phyloP scores from a whole-genome alignment of 768 basidiomycete genomes.

The Hericium erinaceus region DNA sequence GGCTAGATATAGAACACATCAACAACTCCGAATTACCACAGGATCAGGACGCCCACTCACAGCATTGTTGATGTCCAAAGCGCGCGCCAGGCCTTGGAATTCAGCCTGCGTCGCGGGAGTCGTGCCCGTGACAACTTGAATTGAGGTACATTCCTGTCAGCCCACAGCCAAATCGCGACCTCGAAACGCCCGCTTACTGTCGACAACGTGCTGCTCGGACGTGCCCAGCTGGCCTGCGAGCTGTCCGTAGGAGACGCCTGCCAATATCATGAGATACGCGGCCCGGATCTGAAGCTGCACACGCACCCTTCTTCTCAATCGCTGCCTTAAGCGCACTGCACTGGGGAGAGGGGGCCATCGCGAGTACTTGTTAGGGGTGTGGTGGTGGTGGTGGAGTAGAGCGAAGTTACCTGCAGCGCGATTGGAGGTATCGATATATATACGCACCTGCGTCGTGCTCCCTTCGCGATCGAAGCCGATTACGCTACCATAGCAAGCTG shows the following conservation, averaged over 20 bases:
- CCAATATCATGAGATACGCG: neutral
- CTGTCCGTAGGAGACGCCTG: conserved; percentile 39
- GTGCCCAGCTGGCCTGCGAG: conserved; percentile 39
- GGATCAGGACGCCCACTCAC: conserved; percentile 20
- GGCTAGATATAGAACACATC: conserved; percentile 14
- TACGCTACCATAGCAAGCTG: too few relatives aligned
- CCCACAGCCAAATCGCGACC: neutral
- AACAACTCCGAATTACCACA: neutral
- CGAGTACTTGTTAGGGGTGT: neutral
- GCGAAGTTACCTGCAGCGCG: neutral
- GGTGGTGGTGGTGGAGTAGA: too few relatives aligned
- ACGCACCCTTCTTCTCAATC: conserved; percentile 38
- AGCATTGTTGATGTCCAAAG: conserved; percentile 29
- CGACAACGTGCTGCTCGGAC: conserved; percentile 38
- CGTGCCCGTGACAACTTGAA: conserved; percentile 39
- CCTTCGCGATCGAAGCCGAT: too few relatives aligned
- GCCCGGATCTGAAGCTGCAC: neutral
- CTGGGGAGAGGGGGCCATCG: conserved; percentile 42
- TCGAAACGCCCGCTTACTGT: conserved; percentile 28
- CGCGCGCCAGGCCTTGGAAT: conserved; percentile 37
- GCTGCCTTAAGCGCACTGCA: conserved; percentile 53
- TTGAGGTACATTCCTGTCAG: neutral
- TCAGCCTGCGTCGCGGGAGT: conserved; percentile 36
- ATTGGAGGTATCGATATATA: neutral
- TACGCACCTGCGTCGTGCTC: neutral